These are phyloP conservation scores for Draba incana DNA, from an alignment of 345 rosid genomes.

Conservation along the genomic window DNA sequence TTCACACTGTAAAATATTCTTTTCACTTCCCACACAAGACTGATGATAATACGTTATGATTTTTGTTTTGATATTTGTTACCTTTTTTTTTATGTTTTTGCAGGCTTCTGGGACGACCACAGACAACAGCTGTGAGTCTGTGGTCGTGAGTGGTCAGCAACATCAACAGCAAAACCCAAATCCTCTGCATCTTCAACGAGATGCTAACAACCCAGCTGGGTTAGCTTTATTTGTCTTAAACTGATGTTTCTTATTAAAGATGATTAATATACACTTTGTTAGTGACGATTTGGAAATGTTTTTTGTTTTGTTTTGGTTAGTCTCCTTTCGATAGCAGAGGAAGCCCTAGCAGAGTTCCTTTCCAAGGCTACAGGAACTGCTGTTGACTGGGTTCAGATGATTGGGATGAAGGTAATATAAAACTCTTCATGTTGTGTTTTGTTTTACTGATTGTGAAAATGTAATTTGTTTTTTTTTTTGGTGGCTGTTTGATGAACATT, in stretches of 20 bases:
- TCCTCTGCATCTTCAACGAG: conserved; percentile 86
- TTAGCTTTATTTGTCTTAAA: conserved; percentile 36
- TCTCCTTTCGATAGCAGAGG: conserved; percentile 92
- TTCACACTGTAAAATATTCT: conserved; percentile 42
- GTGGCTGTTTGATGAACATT: conserved; percentile 4
- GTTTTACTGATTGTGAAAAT: background rate
- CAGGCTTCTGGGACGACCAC: conserved; percentile 95
- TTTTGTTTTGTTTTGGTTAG: conserved; percentile 44
- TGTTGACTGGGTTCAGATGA: conserved; percentile 99
- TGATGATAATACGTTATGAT: background rate
- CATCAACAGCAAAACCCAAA: conserved; percentile 97
- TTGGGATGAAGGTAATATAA: conserved; percentile 90
- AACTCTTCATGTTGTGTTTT: background rate
- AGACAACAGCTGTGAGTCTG: conserved; percentile 99
- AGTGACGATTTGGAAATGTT: background rate
- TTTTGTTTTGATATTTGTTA: background rate
- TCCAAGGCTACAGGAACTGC: conserved; percentile 97
- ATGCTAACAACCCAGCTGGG: conserved; percentile 99
- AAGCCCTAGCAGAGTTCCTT: conserved; percentile 67
- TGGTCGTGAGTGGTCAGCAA: conserved; percentile 98
- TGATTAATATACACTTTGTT: too few species aligned
- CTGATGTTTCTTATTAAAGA: background rate
- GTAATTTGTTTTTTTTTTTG: background rate
- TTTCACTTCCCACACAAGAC: background rate
- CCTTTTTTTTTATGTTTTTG: background rate